Conservation (phyloP, 176 grass and related monocot species). For the Cenchrus fungigraminus region DNA sequence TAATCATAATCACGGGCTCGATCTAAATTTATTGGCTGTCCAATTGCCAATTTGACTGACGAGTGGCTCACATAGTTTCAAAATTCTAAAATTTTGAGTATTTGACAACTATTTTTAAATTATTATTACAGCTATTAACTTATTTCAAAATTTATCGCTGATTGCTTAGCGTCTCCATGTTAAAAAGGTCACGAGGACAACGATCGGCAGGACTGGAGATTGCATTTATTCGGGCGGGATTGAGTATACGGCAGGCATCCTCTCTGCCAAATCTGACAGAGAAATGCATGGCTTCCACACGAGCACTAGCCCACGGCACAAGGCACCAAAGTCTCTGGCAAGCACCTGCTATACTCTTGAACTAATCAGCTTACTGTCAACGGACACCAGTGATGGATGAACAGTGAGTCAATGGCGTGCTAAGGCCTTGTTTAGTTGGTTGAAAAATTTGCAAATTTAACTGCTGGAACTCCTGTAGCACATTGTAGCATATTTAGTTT, state of each 20-base stretch:
- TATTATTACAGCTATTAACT: background rate
- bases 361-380: background rate
- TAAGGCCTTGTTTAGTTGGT: too few relatives aligned
- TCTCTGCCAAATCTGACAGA: conserved; percentile 19
- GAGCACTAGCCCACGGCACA: background rate
- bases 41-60: too few relatives aligned
- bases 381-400: background rate
- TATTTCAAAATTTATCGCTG: background rate
- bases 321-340: background rate
- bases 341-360: background rate
- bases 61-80: too few relatives aligned
- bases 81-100: background rate
- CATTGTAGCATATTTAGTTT: too few relatives aligned
- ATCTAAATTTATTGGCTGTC: too few relatives aligned
- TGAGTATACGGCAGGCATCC: conserved; percentile 35
- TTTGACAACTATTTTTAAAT: background rate
- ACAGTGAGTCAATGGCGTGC: background rate
- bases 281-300: conserved; percentile 1
- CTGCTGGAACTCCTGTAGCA: too few relatives aligned
- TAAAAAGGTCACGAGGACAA: background rate
- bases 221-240: conserved; percentile 14
- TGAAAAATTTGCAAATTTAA: too few relatives aligned
- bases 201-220: background rate
- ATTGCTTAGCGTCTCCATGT: background rate
- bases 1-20: too few relatives aligned